phyloP scores from a whole-genome alignment of 768 basidiomycete species.

The Phlebiopsis flavidoalba region DNA sequence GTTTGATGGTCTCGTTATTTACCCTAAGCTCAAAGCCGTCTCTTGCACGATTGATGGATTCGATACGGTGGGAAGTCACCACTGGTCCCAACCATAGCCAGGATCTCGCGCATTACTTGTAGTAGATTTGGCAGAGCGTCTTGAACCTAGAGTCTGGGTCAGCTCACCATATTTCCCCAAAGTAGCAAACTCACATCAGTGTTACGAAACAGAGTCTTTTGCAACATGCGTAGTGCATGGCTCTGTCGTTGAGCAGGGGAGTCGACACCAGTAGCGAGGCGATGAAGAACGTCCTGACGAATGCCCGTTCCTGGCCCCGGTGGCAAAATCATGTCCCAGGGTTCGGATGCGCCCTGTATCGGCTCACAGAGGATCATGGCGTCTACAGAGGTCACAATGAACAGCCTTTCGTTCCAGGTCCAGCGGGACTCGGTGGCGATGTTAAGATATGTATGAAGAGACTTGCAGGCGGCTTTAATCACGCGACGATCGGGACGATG shows the following conservation, averaged over 20 bases:
- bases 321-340: slow-evolving; percentile 44
- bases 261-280: slow-evolving; percentile 18
- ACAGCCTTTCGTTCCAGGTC: slow-evolving; percentile 56
- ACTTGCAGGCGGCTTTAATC: slow-evolving; percentile 58
- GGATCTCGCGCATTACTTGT: not conserved
- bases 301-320: slow-evolving; percentile 55
- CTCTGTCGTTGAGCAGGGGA: not conserved
- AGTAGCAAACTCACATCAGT: slow-evolving; percentile 48
- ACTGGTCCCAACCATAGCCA: not conserved
- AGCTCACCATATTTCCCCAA: not conserved
- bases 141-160: not conserved
- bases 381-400: slow-evolving; percentile 62
- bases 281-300: slow-evolving; percentile 44
- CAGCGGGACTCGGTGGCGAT: slow-evolving; percentile 40
- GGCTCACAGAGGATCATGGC: slow-evolving; percentile 48
- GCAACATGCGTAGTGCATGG: slow-evolving; percentile 36
- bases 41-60: not conserved
- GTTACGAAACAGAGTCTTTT: slow-evolving; percentile 61
- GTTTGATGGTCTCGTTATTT: not conserved
- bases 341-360: slow-evolving; percentile 16
- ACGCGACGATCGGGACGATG: slow-evolving; percentile 52
- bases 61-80: not conserved
- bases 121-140: not conserved
- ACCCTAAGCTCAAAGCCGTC: not conserved
- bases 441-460: slow-evolving; percentile 30